These are phyloP conservation scores for Bruguiera sexangula DNA, from an alignment of 345 rosid species.

Conservation along the genomic window DNA sequence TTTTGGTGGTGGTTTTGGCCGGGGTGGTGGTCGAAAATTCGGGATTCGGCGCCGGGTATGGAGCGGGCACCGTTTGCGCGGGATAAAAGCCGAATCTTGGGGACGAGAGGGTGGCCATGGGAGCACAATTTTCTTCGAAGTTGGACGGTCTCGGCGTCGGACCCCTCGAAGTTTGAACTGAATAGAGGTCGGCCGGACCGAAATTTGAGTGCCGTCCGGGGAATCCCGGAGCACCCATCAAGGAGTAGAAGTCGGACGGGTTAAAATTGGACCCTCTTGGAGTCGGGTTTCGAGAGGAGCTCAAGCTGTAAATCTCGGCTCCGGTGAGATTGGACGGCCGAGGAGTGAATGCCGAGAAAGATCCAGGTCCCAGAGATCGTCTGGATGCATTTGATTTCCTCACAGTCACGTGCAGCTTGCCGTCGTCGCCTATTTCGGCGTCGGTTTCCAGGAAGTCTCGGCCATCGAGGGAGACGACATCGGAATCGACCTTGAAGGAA, in stretches of 20 bases:
- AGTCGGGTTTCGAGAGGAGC: constrained; percentile 44
- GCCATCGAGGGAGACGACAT: constrained; percentile 42
- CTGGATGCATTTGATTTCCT: constrained; percentile 44
- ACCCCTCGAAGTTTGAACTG: constrained; percentile 75
- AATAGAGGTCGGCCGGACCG: constrained; percentile 74
- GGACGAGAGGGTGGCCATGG: constrained; percentile 40
- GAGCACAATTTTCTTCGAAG: constrained; percentile 49
- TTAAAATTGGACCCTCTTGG: constrained; percentile 48
- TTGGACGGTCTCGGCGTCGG: constrained; percentile 41
- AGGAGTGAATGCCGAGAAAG: constrained; percentile 38
- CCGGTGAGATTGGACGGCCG: constrained; percentile 46
- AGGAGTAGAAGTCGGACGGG: constrained; percentile 31
- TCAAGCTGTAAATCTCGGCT: constrained; percentile 48
- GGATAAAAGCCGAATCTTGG: constrained; percentile 77
- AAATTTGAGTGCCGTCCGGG: constrained; percentile 73
- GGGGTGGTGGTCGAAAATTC: constrained; percentile 48
- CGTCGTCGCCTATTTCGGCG: constrained; percentile 41
- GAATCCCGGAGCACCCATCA: constrained; percentile 65
- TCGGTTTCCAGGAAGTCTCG: constrained; percentile 42
- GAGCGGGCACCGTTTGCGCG: constrained; percentile 48
- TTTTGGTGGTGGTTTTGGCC: constrained; percentile 34
- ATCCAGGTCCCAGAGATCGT: constrained; percentile 30
- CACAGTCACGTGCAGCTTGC: constrained; percentile 43
- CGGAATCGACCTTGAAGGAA: constrained; percentile 47
- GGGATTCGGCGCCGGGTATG: constrained; percentile 85